Evolutionary conservation across 2,329 filamentous ascomycete species (phyloP), one percentile per base, ranked within the genome.

Genomic region (Colletotrichum trifolii): DNA sequence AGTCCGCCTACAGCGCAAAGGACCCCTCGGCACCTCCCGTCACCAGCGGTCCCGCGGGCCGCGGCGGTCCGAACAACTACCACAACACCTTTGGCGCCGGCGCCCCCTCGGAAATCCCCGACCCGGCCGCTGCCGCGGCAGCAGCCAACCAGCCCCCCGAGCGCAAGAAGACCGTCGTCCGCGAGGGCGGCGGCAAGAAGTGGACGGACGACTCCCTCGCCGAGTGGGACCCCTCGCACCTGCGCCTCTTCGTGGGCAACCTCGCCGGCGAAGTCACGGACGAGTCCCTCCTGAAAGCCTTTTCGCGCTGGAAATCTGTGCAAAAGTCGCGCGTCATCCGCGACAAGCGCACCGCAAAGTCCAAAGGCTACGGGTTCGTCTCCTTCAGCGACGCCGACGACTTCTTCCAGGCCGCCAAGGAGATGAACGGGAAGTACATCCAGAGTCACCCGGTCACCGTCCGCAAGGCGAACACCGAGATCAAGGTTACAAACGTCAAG

Each of bases 401-500:
- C 74, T 98, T 96, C 77, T 98, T 99, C 83, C 89, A 93, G 73
- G 95, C 96, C 2, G 95, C 94, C 72, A 94, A 96, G 80, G 95
- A 98, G 81, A 98, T 98, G 96, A 92, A 97, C 73, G 94, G 94
- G 71, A 98, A 99, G 81, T 99, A 99, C 79, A 98, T 99, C 75
- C 95, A 97, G 73, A 97, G 94, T 76, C 96, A 98, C 77, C 96
- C 96, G 0, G 92, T 97, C 35, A 83, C 92, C 34, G 87, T 98
- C 70, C 90, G 92, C 77, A 92, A 96, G 76, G 93, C 92, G 69
- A 97, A 91, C 70, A 97, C 95, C 6, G 94, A 98, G 77, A 93
- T 99, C 77, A 93, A 92, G 75, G 88, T 93, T 5, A 84, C 89
- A 11, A 85, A 84, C n/a, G 85, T 87, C 70, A 89, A 87, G 73